Conservation (phyloP, 495 filamentous ascomycete species). For the Talaromyces thailandensis region DNA sequence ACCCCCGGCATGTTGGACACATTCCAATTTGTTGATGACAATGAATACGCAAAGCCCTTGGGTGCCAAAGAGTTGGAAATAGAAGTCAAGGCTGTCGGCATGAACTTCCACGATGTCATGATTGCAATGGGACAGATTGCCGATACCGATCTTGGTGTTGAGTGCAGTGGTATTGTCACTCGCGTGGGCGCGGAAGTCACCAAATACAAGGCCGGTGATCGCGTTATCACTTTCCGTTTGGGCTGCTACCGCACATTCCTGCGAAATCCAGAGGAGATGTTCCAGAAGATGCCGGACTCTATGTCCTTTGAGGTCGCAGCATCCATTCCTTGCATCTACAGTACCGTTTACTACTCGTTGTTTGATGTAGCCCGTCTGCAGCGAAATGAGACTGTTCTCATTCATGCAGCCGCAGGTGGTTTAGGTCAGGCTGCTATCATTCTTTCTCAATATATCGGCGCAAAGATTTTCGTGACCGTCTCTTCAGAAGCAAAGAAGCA, state of each 20-base stretch:
- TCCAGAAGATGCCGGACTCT: conserved; percentile 13
- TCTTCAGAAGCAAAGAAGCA: conserved; percentile 28
- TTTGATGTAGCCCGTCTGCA: conserved; percentile 20
- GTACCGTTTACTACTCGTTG: conserved; percentile 24
- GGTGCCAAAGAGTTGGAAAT: conserved; percentile 5
- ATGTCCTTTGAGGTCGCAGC: conserved; percentile 22
- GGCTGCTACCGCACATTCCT: not conserved
- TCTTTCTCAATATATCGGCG: conserved; percentile 22
- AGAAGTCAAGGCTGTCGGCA: conserved; percentile 7
- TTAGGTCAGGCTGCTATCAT: conserved; percentile 40
- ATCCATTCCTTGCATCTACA: conserved; percentile 17
- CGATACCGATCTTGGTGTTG: conserved; percentile 28
- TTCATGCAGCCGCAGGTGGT: conserved; percentile 39
- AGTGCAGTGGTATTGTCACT: conserved; percentile 37
- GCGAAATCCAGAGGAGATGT: not conserved
- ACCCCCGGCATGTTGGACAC: conserved; percentile 20
- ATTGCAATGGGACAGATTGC: conserved; percentile 30
- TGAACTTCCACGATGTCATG: conserved; percentile 26
- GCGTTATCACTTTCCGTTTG: conserved; percentile 21
- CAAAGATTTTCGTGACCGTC: conserved; percentile 37
- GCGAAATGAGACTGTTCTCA: conserved; percentile 32
- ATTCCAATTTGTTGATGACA: conserved; percentile 27
- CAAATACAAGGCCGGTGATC: conserved; percentile 41
- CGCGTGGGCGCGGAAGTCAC: conserved; percentile 37
- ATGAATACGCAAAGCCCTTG: conserved; percentile 1